A percentile compares a stretch with the other conserved stretches of the same genome.
phyloP scores from a whole-genome alignment of 768 basidiomycete species.

The Cystofilobasidium ferigula region DNA sequence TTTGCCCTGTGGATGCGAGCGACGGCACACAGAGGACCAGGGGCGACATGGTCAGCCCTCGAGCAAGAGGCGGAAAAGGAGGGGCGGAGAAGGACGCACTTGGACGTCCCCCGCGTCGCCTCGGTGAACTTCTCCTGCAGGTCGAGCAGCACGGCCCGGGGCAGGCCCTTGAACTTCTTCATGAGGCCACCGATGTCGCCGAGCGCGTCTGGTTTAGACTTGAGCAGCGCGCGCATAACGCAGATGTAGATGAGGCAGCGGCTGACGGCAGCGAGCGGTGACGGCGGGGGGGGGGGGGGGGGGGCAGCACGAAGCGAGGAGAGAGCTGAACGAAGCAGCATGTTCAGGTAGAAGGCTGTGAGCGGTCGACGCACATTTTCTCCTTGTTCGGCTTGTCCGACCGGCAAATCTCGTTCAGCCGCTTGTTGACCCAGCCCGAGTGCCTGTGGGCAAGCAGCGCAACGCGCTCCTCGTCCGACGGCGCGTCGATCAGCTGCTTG shows the following conservation, averaged over 20 bases:
- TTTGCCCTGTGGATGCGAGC: slow-evolving; percentile 38
- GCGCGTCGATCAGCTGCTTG: slow-evolving; percentile 39
- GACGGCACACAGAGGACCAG: not conserved
- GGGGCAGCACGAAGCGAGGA: not conserved
- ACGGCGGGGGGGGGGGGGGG: slow-evolving; percentile 43
- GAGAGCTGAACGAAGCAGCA: slow-evolving; percentile 3
- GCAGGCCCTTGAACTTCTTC: slow-evolving; percentile 39
- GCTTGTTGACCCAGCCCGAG: slow-evolving; percentile 31
- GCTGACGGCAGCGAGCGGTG: too few species aligned
- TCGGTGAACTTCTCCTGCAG: slow-evolving; percentile 73
- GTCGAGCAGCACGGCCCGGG: slow-evolving; percentile 8
- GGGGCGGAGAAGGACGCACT: slow-evolving; percentile 52
- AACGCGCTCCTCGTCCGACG: slow-evolving; percentile 46
- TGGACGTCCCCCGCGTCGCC: slow-evolving; percentile 49
- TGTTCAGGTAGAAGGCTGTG: too few species aligned
- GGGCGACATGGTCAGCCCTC: too few species aligned
- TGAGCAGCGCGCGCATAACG: slow-evolving; percentile 63
- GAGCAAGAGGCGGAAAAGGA: too few species aligned
- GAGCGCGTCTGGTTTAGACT: slow-evolving; percentile 38
- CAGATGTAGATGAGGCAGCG: slow-evolving; percentile 72
- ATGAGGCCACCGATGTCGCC: slow-evolving; percentile 47
- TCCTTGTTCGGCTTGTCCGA: slow-evolving; percentile 35
- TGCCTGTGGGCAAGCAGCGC: slow-evolving; percentile 21
- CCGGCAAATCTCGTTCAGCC: slow-evolving; percentile 24
- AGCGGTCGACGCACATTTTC: slow-evolving; percentile 53